Evolutionary conservation across 257 asterid genomes (phyloP).

Genomic region (Cordia subcordata): DNA sequence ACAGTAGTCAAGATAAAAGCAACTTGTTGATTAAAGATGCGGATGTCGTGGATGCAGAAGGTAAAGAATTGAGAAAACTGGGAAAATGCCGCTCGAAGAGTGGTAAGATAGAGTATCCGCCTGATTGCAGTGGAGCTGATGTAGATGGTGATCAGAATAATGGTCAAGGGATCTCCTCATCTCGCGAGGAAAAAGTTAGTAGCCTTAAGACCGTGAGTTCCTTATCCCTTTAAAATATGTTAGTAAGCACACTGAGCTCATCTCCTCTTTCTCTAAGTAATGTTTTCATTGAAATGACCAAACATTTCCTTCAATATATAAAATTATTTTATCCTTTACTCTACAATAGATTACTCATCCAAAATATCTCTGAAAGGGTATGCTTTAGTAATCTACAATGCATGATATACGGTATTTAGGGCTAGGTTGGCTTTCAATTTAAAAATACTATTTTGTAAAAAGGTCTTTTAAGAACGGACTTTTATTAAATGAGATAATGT

Average conservation of each 20-base stretch:
- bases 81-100: slow-evolving; percentile 61
- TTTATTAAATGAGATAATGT: too few species aligned
- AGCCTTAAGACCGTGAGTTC: slow-evolving; percentile 90
- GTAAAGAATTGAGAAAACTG: slow-evolving; percentile 50
- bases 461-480: too few species aligned
- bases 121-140: slow-evolving; percentile 68
- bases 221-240: not conserved
- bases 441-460: too few species aligned
- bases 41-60: slow-evolving; percentile 62
- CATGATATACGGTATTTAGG: too few species aligned
- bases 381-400: too few species aligned
- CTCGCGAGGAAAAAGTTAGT: slow-evolving; percentile 98
- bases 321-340: too few species aligned
- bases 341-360: too few species aligned
- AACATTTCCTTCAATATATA: too few species aligned
- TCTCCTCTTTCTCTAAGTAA: not conserved
- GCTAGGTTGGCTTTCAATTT: too few species aligned
- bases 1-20: slow-evolving; percentile 27
- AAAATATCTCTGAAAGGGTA: too few species aligned
- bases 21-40: slow-evolving; percentile 44
- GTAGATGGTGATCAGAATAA: slow-evolving; percentile 67
- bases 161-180: slow-evolving; percentile 63
- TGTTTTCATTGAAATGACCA: too few species aligned
- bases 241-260: not conserved
- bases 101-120: slow-evolving; percentile 59